These are phyloP conservation scores for Vicia villosa DNA, from an alignment of 306 rosid species.

Conservation along the genomic window DNA sequence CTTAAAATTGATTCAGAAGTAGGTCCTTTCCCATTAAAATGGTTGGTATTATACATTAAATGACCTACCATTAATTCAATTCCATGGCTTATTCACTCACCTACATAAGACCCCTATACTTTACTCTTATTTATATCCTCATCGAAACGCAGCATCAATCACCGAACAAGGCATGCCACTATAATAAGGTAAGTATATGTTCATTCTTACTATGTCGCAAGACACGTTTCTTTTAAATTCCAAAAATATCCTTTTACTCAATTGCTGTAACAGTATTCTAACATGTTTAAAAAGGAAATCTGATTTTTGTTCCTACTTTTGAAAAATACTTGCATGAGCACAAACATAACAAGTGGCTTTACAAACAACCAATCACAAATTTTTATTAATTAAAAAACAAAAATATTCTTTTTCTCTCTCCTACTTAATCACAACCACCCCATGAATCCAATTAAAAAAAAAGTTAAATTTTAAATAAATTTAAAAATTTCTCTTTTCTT, in stretches of 20 bases:
- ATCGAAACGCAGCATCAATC: conserved; percentile 24
- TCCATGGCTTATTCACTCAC: conserved; percentile 28
- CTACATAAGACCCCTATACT: conserved; percentile 20
- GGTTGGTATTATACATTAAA: conserved; percentile 51
- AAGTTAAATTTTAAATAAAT: too few species aligned
- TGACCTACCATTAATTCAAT: conserved; percentile 30
- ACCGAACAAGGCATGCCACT: conserved; percentile 31
- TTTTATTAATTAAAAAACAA: too few species aligned
- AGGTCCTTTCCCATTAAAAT: conserved; percentile 42
- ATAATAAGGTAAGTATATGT: conserved; percentile 1
- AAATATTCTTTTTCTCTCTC: too few species aligned
- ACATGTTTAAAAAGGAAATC: not conserved
- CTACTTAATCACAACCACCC: too few species aligned
- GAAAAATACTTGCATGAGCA: too few species aligned
- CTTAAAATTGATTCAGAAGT: conserved; percentile 35
- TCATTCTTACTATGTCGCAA: not conserved
- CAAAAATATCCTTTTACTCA: not conserved
- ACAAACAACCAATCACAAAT: too few species aligned
- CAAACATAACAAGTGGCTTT: too few species aligned
- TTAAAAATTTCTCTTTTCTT: too few species aligned
- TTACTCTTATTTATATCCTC: conserved; percentile 27
- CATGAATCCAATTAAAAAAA: too few species aligned
- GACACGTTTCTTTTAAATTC: conserved; percentile 25
- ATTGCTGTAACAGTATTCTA: not conserved
- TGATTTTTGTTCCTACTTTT: not conserved